Base-by-base conservation (phyloP, 108 stramenopile genomes). In the Discostella stelligeroides region DNA sequence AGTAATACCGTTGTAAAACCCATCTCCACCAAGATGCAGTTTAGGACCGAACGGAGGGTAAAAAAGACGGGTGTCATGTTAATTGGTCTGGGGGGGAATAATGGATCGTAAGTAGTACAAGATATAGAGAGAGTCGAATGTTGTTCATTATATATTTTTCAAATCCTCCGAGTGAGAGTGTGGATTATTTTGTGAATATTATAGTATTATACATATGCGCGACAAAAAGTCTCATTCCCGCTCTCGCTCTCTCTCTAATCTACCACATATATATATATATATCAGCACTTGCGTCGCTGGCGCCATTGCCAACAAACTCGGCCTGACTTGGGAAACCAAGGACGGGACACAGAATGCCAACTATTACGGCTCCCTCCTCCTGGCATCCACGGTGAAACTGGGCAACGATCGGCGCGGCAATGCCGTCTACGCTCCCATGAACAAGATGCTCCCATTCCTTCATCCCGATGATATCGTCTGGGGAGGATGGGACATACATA, bases 401-500 rank as follows among this genome's bases (percentile, higher is more conserved):
- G 98, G 97, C 17, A 85, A 90, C 42, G 94, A 95, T 75, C 30
- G 49, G 13, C 50, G 38, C 10, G 98, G 98, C 21, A 88, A 94
- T 60, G 80, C 92, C 3, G 92, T 98, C 21, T 90, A 88, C 76
- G 90, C 95, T 28, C 97, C 97, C 58, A 84, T 99, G 75, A 81
- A 75, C 27, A 90, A 92, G 51, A 80, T 99, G 81, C 80, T 99
- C 9, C 98, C 98, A 47, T 95, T 98, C 84, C 79, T 95, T 8
- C 60, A 98, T 63, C 98, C 98, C 21, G 90, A 94, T 75, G 90
- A 97, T 40, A 80, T 98, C 63, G 98, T 97, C n/a, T 88, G 97
- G 82, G 96, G 97, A 11, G 98, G 98, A 46, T 99, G 98, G 98
- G 98, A 99, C 69, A 98, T 99, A 57, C 95, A 88, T 53, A 39